Evolutionary conservation across 768 basidiomycete species (phyloP), one percentile per base, ranked within the genome.

Genomic region (Austroboletus festivus): DNA sequence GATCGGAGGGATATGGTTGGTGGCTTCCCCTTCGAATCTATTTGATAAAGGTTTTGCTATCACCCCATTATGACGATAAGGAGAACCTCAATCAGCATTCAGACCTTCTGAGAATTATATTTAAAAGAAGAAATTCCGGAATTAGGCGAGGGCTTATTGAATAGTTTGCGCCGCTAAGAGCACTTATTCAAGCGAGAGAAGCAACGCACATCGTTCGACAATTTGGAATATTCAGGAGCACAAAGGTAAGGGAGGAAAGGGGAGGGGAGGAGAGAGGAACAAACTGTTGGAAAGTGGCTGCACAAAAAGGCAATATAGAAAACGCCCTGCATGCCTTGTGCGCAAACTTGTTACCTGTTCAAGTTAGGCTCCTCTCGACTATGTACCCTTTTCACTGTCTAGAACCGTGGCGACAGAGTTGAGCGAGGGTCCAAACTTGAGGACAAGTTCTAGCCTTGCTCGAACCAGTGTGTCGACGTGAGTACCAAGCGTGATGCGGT

Each of bases 1-100:
- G 85, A 64, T 96, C 93, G 51, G 92, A 95, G 19, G 87, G 86
- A 71, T 95, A 95, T 46, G 91, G 89, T 15, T 30, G 41, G 42
- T 53, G 46, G 42, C 18, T 28, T 30, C 39, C 13, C 28, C 61
- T 57, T 63, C 54, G 51, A 31, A 43, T 9, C 6, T 28, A 48
- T 60, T 50, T 51, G 51, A 63, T 61, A 48, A 19, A 31, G 39
- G 20, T 13, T 33, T 24, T 30, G 38, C 20, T 46, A 49, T 51
- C 45, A 31, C 26, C 51, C 23, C 21, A 39, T 53, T 47, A 60
- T 20, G 33, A 40, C 26, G 39, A 35, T 9, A 21, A 26, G 21
- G 28, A 34, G 26, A 46, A 48, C 42, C 30, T 47, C 33, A 33
- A 10, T 13, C 28, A 5, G 7, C 28, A 28, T 12, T 5, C 12